Evolutionary conservation across 148 eudicot genomes (phyloP), one percentile per base, ranked within the genome.

Genomic region (Pouteria glomerata): DNA sequence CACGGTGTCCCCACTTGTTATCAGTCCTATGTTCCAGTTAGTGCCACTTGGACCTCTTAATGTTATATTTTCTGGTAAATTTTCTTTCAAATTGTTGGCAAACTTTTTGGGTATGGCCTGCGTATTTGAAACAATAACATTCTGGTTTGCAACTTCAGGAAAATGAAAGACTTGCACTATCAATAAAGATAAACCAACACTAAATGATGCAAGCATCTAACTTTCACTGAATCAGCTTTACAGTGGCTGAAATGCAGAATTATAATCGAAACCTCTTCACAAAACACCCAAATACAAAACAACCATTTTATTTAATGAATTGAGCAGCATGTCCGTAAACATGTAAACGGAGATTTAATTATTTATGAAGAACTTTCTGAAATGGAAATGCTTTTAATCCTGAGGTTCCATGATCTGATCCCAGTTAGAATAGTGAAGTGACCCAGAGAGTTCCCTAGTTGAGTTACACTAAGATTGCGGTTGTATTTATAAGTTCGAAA

Each of bases 91-190:
- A 63, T 83, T 85, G 45, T 79, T 75, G 34, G 82, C 55, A 47
- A 87, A 81, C 33, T 79, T 87, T 69, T 72, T 61, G 10, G 88
- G 88, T 31, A 87, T 79, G 77, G 79, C 79, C 91, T 85, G 80
- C 77, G 57, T 47, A 34, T 5, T 0, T 16, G 15, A 53, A 45
- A 44, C 15, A 66, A 27, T 37, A 27, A 26, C 69, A 4, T 11
- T 63, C 33, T 50, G 26, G 8, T 14, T 24, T 12, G 21, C 29
- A 21, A 16, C 69, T 2, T 45, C 52, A 34, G 12, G 30, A 14
- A 63, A 41, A 19, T 26, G 30, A 66, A 62, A 63, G 48, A 18
- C 37, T 19, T 4, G 39, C 24, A 63, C 21, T 6, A 6, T 4
- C 21, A 23, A 18, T 10, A 37, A 26, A 1, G 34, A 47, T 66